A percentile compares a stretch with the other conserved stretches of the same genome.
These are phyloP conservation scores for Stephanodiscus minutulus DNA, from an alignment of 108 stramenopile species.

Conservation along the genomic window DNA sequence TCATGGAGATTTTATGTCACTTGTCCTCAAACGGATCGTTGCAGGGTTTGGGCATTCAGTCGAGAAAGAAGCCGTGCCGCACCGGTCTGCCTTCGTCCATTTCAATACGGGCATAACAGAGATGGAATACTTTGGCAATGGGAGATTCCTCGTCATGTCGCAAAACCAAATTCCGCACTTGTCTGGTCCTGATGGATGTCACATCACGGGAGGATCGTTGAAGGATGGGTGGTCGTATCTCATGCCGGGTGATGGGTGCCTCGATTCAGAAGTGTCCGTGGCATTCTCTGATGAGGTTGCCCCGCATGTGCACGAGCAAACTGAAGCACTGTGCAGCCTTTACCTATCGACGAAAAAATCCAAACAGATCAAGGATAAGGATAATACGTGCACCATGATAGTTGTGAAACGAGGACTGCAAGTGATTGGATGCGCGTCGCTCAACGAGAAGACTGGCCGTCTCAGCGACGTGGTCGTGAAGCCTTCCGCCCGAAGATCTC, in stretches of 20 bases:
- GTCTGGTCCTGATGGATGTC: slow-evolving; percentile 26
- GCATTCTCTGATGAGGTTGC: slow-evolving; percentile 66
- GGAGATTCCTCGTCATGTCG: slow-evolving; percentile 70
- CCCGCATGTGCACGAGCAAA: slow-evolving; percentile 60
- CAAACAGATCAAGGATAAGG: slow-evolving; percentile 8
- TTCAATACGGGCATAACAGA: slow-evolving; percentile 80
- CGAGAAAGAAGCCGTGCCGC: slow-evolving; percentile 61
- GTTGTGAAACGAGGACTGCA: slow-evolving; percentile 74
- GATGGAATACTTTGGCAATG: slow-evolving; percentile 78
- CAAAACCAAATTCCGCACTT: slow-evolving; percentile 70
- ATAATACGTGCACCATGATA: slow-evolving; percentile 41
- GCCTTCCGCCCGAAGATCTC: slow-evolving; percentile 54
- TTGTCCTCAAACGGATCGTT: slow-evolving; percentile 72
- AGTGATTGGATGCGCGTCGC: slow-evolving; percentile 69
- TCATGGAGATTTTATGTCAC: slow-evolving; percentile 79
- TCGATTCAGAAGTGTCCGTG: slow-evolving; percentile 57
- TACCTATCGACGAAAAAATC: slow-evolving; percentile 44
- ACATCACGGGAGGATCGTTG: slow-evolving; percentile 65
- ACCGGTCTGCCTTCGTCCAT: slow-evolving; percentile 76
- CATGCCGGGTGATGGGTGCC: slow-evolving; percentile 53
- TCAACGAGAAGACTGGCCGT: slow-evolving; percentile 55
- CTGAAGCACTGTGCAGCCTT: slow-evolving; percentile 53
- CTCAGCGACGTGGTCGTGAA: slow-evolving; percentile 70
- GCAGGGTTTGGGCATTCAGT: slow-evolving; percentile 71
- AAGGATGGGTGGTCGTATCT: slow-evolving; percentile 80